Percentiles rank a stretch among this genome's conserved stretches.
phyloP scores from a whole-genome alignment of 139 green algal species.

The Chlamydomonas eustigma region DNA sequence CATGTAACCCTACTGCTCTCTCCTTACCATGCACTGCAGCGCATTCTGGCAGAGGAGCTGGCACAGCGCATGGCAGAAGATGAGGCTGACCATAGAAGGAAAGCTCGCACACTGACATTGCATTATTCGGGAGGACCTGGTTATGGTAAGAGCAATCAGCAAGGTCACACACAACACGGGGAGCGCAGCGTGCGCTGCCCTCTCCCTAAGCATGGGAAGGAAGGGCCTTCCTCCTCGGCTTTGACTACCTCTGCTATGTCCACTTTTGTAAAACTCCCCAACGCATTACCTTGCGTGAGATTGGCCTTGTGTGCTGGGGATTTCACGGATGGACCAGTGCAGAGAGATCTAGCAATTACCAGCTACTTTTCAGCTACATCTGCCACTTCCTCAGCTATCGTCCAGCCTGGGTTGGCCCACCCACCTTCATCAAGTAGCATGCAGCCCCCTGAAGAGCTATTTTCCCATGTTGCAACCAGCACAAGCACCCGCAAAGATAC shows the following conservation, averaged over 20 bases:
- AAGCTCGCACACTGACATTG: conserved; percentile 44
- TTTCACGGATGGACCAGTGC: conserved; percentile 33
- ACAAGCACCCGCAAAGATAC: no score
- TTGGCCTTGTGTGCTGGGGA: conserved; percentile 58
- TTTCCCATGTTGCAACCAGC: no score
- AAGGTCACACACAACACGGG: not conserved
- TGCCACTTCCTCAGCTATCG: no score
- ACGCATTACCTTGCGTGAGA: conserved; percentile 58
- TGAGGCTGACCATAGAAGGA: conserved; percentile 39
- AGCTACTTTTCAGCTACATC: conserved; percentile 30
- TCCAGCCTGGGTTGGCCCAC: no score
- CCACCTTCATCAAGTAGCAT: no score
- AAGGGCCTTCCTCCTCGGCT: not conserved
- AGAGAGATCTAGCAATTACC: conserved; percentile 12
- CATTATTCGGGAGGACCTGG: conserved; percentile 23
- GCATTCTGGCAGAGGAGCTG: conserved; percentile 58
- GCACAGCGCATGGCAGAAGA: conserved; percentile 51
- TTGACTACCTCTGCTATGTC: not conserved
- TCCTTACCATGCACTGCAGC: no score
- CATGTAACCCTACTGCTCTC: no score
- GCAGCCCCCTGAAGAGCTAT: no score
- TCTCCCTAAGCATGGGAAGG: conserved; percentile 39
- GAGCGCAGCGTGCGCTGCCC: conserved; percentile 46
- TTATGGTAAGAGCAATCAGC: not conserved
- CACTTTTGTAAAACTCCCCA: conserved; percentile 19